Base-by-base conservation (phyloP, 495 filamentous ascomycete genomes). In the Lepraria neglecta region DNA sequence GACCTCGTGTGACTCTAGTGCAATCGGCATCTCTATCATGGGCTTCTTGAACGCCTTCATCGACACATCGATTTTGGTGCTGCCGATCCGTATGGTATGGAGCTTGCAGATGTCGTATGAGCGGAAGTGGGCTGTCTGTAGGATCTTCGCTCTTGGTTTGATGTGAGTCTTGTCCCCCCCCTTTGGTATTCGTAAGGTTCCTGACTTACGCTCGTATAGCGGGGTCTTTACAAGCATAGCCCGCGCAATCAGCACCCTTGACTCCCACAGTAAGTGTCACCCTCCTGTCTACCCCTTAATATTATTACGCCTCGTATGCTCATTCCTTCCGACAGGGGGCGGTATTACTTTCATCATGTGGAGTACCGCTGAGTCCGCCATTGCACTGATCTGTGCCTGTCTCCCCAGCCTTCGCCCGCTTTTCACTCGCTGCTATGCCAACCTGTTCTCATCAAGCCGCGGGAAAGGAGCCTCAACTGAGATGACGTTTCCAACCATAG, bases 11-110 rank as follows among this genome's bases (percentile, higher is more conserved):
- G 28, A 42, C 21, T 10, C 3, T 12, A 21, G 6, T 6, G 64
- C 0, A 10, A 1, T 3, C 17, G 50, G 50, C 31, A 3, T n/a
- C 17, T n/a, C 50, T 19, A 67, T 57, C 15, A 56, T 59, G 12
- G 73, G 70, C 3, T 60, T 63, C 5, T 58, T 64, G 53, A 71
- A 76, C 47, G 64, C 70, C 9, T n/a, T 65, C 0, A 60, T 76
- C 1, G 71, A 75, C 50, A 42, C 63, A 30, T n/a, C 66, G n/a
- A 67, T 75, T 30, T 27, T 76, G n/a, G 63, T 65, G 7, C 59
- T 73, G 19, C 73, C 69, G 1, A 69, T 74, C 9, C 61, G 64
- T 3, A 70, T 67, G 40, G 64, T 73, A 4, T 64, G 64, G 64
- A 65, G 19, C 31, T 42, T 66, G 30, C 64, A 64, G 21, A 64